A percentile compares a stretch with the other conserved stretches of the same genome.
Conservation (phyloP, 2,329 filamentous ascomycete genomes). For the Thielaviopsis punctulata region DNA sequence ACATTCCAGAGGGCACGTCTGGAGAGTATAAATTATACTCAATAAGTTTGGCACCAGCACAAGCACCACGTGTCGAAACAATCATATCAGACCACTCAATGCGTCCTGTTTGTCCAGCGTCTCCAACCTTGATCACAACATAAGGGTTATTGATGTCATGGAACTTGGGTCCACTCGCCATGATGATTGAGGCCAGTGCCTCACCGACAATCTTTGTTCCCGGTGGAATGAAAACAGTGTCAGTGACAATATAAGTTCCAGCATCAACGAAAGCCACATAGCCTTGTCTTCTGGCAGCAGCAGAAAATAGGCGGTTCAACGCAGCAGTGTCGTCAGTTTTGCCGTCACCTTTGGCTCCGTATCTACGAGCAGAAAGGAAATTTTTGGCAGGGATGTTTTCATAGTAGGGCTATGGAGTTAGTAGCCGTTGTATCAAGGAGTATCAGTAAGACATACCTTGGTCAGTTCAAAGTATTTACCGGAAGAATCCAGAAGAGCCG, state of each 20-base stretch:
- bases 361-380: slow-evolving; percentile 52
- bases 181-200: slow-evolving; percentile 32
- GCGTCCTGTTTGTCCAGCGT: slow-evolving; percentile 41
- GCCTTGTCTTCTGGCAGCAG: slow-evolving; percentile 29
- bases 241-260: slow-evolving; percentile 41
- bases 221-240: slow-evolving; percentile 33
- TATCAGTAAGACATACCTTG: slow-evolving; percentile 24
- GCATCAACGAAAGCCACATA: slow-evolving; percentile 43
- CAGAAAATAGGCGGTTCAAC: slow-evolving; percentile 47
- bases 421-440: neutral
- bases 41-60: slow-evolving; percentile 51
- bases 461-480: slow-evolving; percentile 50
- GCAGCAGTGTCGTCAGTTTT: slow-evolving; percentile 55
- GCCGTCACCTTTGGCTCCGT: slow-evolving; percentile 57
- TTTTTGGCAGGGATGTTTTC: slow-evolving; percentile 35
- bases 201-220: slow-evolving; percentile 43
- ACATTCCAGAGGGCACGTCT: slow-evolving; percentile 35
- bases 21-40: slow-evolving; percentile 51
- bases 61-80: slow-evolving; percentile 48
- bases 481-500: slow-evolving; percentile 32
- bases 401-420: slow-evolving; percentile 44
- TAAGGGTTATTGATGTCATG: slow-evolving; percentile 39
- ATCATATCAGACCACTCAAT: slow-evolving; percentile 60
- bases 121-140: slow-evolving; percentile 50
- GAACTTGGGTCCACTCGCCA: slow-evolving; percentile 40